A percentile compares a stretch with the other conserved stretches of the same genome.
These are phyloP conservation scores for Sporothrix globosa DNA, from an alignment of 2,329 filamentous ascomycete species.

Conservation along the genomic window DNA sequence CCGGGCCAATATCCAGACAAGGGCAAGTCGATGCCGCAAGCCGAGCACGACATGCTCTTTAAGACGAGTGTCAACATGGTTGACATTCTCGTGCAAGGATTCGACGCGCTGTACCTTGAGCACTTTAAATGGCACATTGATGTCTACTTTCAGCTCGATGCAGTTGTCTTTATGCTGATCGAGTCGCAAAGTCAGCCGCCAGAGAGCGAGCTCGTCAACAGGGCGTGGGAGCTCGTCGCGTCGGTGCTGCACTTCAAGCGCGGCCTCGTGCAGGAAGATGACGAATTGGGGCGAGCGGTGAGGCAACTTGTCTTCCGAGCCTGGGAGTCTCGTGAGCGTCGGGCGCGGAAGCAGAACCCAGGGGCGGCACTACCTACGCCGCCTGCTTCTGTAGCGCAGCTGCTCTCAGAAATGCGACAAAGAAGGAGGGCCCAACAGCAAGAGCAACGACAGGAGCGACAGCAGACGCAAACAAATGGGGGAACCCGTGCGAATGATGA, in stretches of 20 bases:
- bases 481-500: not conserved
- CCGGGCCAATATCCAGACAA: conserved; percentile 36
- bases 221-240: conserved; percentile 36
- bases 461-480: not conserved
- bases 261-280: conserved; percentile 31
- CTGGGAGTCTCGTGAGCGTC: conserved; percentile 37
- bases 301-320: conserved; percentile 37
- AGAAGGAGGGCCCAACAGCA: not conserved
- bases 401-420: not conserved
- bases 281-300: conserved; percentile 36
- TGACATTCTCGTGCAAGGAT: conserved; percentile 34
- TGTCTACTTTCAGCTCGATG: conserved; percentile 38
- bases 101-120: conserved; percentile 32
- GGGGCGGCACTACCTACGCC: not conserved
- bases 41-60: conserved; percentile 38
- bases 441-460: not conserved
- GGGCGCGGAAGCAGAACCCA: conserved; percentile 23
- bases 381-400: conserved; percentile 1
- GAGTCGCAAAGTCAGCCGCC: conserved; percentile 37
- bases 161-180: conserved; percentile 41
- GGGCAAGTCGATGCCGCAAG: conserved; percentile 36
- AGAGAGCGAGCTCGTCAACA: conserved; percentile 31
- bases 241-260: conserved; percentile 35
- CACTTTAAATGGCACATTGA: conserved; percentile 38
- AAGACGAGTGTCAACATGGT: conserved; percentile 36